Base-by-base conservation (phyloP, 2,329 filamentous ascomycete species). In the Trichoderma atroviride region DNA sequence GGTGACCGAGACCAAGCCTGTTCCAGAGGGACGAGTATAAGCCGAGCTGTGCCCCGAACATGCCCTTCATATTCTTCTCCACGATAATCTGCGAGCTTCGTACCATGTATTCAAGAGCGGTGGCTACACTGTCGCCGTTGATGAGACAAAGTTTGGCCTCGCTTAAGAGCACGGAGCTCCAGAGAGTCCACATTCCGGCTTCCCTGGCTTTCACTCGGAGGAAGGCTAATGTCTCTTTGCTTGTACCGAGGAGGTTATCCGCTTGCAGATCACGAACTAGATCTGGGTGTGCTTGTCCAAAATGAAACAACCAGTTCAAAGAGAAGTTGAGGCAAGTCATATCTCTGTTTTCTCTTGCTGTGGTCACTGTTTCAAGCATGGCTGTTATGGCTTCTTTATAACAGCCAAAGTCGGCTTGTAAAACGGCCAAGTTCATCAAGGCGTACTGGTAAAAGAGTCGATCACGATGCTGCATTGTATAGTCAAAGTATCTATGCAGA, bases 341-440 rank as follows among this genome's bases (percentile, higher is more conserved):
- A 76, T 99, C 96, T 73, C 94, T 91, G 74, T 96, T 97, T 79
- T 98, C 96, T 71, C 95, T 86, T 0, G 96, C 96, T n/a, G 94
- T 97, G 0, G 94, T 91, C 40, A 99, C 94, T 0, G 95, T 94
- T 79, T 98, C 96, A 55, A 97, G 89, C 89, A 99, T 97, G 14
- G 95, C 92, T 13, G 93, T 88, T n/a, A 98, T 87, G 6, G 95
- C 95, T 80, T 98, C 94, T 52, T 89, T 87, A 78, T 94, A 91
- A 77, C 93, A 97, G 58, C 94, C 94, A 82, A 98, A 98, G 78
- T 98, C 96, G 19, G 94, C 93, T 76, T 99, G 95, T 5, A 98
- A 86, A 40, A 97, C 93, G 4, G 94, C 95, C 70, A 97, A 87
- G 76, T 97, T 97, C 76, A 99, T 89, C 16, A 98, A 83, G 0